Evolutionary conservation across 176 grass and related monocot species (phyloP).

Genomic region (Poa annua): DNA sequence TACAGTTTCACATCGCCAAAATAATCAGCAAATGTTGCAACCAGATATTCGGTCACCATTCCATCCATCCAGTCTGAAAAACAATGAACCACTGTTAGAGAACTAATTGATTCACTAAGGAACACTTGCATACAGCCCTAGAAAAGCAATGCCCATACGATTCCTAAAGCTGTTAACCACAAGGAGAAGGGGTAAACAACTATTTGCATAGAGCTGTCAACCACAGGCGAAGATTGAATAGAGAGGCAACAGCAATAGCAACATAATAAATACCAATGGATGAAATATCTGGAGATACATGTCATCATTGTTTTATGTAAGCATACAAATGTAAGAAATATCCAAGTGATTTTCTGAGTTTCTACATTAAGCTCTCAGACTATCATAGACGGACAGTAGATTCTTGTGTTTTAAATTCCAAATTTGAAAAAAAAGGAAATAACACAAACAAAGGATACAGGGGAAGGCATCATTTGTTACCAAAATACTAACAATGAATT

Average conservation of each 20-base stretch:
- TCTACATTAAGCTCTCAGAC: slow-evolving; percentile 22
- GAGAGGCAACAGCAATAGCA: not conserved
- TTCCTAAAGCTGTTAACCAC: slow-evolving; percentile 22
- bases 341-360: not conserved
- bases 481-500: slow-evolving; percentile 40
- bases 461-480: not conserved
- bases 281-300: not conserved
- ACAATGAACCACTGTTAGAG: slow-evolving; percentile 35
- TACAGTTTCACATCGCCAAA: slow-evolving; percentile 95
- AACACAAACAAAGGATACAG: not conserved
- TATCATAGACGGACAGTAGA: not conserved
- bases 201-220: slow-evolving; percentile 37
- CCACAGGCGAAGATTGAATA: not conserved
- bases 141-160: slow-evolving; percentile 9
- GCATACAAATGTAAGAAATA: slow-evolving; percentile 19
- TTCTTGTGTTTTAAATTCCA: slow-evolving; percentile 30
- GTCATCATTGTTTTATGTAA: slow-evolving; percentile 3
- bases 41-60: slow-evolving; percentile 92
- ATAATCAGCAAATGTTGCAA: slow-evolving; percentile 94
- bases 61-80: slow-evolving; percentile 81
- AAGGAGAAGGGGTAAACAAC: slow-evolving; percentile 33
- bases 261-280: slow-evolving; percentile 21
- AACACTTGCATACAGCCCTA: slow-evolving; percentile 26
- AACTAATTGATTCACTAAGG: slow-evolving; percentile 16
- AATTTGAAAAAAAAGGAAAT: slow-evolving; percentile 16